A percentile compares a stretch with the other conserved stretches of the same genome.
These are phyloP conservation scores for Capsella bursapastoris DNA, from an alignment of 345 rosid species.

Conservation along the genomic window DNA sequence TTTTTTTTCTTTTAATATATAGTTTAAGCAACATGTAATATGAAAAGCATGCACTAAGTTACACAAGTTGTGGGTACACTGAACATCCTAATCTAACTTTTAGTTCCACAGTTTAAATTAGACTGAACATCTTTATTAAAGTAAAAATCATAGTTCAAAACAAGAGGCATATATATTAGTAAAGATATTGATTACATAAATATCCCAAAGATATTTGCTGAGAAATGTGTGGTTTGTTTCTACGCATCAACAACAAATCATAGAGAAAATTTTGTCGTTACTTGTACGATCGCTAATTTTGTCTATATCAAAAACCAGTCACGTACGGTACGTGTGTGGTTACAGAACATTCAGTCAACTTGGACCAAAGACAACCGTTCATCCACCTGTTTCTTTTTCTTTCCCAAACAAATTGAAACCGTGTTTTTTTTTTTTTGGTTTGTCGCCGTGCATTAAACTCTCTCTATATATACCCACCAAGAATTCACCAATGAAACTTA, in stretches of 20 bases:
- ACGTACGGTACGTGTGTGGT: constrained; percentile 39
- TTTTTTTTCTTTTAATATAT: too few species aligned
- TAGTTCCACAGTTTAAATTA: too few species aligned
- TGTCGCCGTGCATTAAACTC: constrained; percentile 13
- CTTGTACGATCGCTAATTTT: constrained; percentile 2
- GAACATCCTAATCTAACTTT: too few species aligned
- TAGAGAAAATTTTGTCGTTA: constrained; percentile 20
- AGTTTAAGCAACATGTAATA: too few species aligned
- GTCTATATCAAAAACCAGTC: constrained; percentile 3
- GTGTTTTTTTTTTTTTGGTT: constrained; percentile 20
- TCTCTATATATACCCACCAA: constrained; percentile 37
- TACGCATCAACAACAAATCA: constrained; percentile 28
- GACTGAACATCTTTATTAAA: too few species aligned
- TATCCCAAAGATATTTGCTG: constrained; percentile 21
- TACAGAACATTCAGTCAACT: constrained; percentile 29
- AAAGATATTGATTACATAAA: not conserved
- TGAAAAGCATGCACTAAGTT: too few species aligned
- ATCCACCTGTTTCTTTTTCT: constrained; percentile 1
- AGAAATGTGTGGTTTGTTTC: not conserved
- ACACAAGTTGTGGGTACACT: too few species aligned
- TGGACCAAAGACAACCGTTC: constrained; percentile 36
- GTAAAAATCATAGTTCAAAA: not conserved
- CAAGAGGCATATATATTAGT: not conserved
- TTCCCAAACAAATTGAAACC: constrained; percentile 34
- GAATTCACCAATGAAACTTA: constrained; percentile 17